Percentiles rank a stretch among this genome's conserved stretches.
phyloP scores from a whole-genome alignment of 768 basidiomycete species.

The Lanmaoa rubissima region DNA sequence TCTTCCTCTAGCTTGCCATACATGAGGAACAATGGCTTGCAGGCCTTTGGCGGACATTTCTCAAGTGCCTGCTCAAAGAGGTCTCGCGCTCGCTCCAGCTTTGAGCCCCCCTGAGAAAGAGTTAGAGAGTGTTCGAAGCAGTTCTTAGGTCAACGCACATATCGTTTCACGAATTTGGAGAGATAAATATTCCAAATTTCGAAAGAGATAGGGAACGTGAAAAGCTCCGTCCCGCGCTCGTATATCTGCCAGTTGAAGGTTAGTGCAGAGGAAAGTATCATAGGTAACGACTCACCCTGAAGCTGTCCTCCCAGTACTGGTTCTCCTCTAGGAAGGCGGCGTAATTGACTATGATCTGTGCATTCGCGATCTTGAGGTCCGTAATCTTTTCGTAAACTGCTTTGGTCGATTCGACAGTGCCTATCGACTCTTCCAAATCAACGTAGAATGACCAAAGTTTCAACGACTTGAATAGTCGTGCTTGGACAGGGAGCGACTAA shows the following conservation, averaged over 20 bases:
- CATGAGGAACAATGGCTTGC: constrained; percentile 93
- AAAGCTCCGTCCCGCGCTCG: constrained; percentile 94
- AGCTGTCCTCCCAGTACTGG: constrained; percentile 97
- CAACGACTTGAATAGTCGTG: constrained; percentile 92
- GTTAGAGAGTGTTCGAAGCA: not conserved
- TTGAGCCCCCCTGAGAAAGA: constrained; percentile 72
- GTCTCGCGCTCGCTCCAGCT: constrained; percentile 94
- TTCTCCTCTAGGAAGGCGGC: constrained; percentile 97
- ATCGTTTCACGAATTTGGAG: constrained; percentile 95
- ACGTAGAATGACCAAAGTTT: constrained; percentile 99
- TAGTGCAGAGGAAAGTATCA: not conserved
- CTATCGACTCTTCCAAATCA: constrained; percentile 96
- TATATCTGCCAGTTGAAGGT: constrained; percentile 59
- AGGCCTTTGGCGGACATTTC: constrained; percentile 92
- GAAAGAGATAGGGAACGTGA: constrained; percentile 97
- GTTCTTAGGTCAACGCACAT: constrained; percentile 52
- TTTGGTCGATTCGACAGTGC: constrained; percentile 89
- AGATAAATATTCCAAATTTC: constrained; percentile 99
- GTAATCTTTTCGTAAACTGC: constrained; percentile 94
- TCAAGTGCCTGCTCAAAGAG: constrained; percentile 97
- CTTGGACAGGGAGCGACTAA: constrained; percentile 81
- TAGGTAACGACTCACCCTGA: constrained; percentile 70
- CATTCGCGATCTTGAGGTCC: constrained; percentile 95
- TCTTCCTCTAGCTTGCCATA: constrained; percentile 97
- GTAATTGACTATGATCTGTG: constrained; percentile 96